These are phyloP conservation scores for Cadophora gregata DNA, from an alignment of 2,329 filamentous ascomycete genomes.

Conservation along the genomic window DNA sequence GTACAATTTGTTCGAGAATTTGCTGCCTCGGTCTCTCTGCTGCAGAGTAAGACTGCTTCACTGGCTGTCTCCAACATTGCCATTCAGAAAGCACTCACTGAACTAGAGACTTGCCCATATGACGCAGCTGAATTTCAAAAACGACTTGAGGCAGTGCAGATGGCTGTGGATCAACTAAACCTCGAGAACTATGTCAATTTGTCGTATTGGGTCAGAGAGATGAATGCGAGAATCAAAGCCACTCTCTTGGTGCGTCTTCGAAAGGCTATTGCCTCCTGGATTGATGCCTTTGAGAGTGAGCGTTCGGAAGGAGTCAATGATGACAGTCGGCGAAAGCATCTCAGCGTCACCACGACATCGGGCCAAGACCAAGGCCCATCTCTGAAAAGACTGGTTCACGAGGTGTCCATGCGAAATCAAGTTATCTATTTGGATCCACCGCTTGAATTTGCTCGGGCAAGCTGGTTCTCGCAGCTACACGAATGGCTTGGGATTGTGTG, in stretches of 20 bases:
- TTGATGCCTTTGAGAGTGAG: constrained; percentile 77
- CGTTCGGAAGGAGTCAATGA: constrained; percentile 49
- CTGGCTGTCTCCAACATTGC: constrained; percentile 81
- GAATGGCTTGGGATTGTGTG: constrained; percentile 93
- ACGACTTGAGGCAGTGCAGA: constrained; percentile 84
- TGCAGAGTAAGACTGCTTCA: constrained; percentile 86
- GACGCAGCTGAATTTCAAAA: constrained; percentile 79
- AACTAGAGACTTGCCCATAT: constrained; percentile 86
- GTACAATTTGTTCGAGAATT: constrained; percentile 97
- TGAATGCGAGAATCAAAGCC: constrained; percentile 85
- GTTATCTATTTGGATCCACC: constrained; percentile 96
- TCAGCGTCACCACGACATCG: constrained; percentile 50
- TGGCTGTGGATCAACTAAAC: constrained; percentile 93
- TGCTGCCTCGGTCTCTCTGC: constrained; percentile 80
- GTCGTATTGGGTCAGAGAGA: constrained; percentile 82
- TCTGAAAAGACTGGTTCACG: constrained; percentile 79
- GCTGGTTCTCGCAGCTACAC: constrained; percentile 92
- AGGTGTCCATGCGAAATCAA: constrained; percentile 97
- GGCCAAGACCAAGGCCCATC: constrained; percentile 61
- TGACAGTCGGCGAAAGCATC: constrained; percentile 59
- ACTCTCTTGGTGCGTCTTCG: constrained; percentile 84
- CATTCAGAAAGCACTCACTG: constrained; percentile 79
- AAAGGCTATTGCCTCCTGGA: constrained; percentile 85
- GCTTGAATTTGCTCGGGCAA: constrained; percentile 86
- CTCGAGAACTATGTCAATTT: constrained; percentile 96